Base-by-base conservation (phyloP, 2,329 filamentous ascomycete species). In the Trichoderma gracile region DNA sequence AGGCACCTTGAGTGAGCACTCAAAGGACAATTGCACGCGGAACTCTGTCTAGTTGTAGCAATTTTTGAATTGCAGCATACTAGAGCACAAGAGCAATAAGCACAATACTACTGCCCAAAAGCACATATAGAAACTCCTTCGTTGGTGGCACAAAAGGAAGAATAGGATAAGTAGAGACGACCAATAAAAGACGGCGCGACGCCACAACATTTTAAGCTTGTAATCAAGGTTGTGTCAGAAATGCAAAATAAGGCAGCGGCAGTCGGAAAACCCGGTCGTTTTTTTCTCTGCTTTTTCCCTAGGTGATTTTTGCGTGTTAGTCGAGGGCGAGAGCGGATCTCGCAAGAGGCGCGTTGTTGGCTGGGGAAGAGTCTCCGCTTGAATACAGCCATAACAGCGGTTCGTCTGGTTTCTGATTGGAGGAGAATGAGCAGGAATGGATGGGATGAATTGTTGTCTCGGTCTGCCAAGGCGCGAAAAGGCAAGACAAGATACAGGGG, bases 171-270 rank as follows among this genome's bases (percentile, higher is more conserved):
- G 9, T 9, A 30, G 17, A 42, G 17, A 42, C 14, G 40, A 17
- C 14, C 40, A 42, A 7, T n/a, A 4, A 33, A 23, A 45, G 25
- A 52, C 23, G 47, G 33, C 19, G 47, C 45, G 33, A 12, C 57
- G 45, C 47, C 57, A 52, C 38, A 52, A 12, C n/a, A 8, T 12
- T 45, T 60, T 52, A 60, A 60, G 46, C 46, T 60, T 60, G 57
- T 52, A 52, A 30, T 60, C 46, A 52, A 50, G 47, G 57, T 60
- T 60, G 57, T 38, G 33, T 14, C 33, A 12, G 9, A 12, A 38
- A 38, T 2, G 12, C n/a, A n/a, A n/a, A n/a, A n/a, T n/a, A 23
- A 17, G 33, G 46, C 49, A 23, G 56, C 21, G 57, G 47, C 38
- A 43, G 17, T 23, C 23, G 10, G 45, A 30, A 6, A 25, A 23